A percentile compares a stretch with the other conserved stretches of the same genome.
Conservation (phyloP, 129 eudicot species). For the Flaveria brownii region DNA sequence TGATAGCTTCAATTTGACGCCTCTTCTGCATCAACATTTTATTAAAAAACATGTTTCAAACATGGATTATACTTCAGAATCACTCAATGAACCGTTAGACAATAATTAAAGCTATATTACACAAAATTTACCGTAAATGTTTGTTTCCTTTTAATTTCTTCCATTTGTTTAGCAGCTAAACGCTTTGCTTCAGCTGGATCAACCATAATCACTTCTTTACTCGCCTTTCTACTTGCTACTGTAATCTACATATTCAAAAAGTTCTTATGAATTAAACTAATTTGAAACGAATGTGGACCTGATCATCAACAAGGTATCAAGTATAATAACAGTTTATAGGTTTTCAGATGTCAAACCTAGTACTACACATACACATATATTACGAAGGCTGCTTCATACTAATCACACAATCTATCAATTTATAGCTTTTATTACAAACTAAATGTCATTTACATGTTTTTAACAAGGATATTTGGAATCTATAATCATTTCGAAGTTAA, state of each 20-base stretch:
- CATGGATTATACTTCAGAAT: no score
- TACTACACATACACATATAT: background rate
- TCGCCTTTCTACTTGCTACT: conserved; percentile 48
- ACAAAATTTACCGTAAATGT: conserved; percentile 47
- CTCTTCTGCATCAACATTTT: conserved; percentile 45
- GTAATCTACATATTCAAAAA: conserved; percentile 47
- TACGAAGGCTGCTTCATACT: background rate
- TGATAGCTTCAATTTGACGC: conserved; percentile 83
- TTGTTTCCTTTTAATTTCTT: conserved; percentile 68
- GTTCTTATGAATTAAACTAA: background rate
- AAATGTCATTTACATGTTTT: background rate
- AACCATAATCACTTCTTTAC: conserved; percentile 80
- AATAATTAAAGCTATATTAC: background rate
- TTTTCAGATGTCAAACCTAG: conserved; percentile 1
- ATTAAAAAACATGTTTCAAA: background rate
- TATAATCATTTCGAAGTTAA: conserved; percentile 1
- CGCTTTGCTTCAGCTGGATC: conserved; percentile 96
- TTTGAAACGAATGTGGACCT: background rate
- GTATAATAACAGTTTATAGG: background rate
- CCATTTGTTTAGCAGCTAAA: conserved; percentile 91
- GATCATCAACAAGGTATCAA: background rate
- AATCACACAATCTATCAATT: conserved; percentile 11
- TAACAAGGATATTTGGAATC: background rate
- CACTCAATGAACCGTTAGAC: background rate
- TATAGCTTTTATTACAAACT: conserved; percentile 10